These are phyloP conservation scores for Mucor plumbeus DNA, from an alignment of 371 early-diverging fungal genomes.

Conservation along the genomic window DNA sequence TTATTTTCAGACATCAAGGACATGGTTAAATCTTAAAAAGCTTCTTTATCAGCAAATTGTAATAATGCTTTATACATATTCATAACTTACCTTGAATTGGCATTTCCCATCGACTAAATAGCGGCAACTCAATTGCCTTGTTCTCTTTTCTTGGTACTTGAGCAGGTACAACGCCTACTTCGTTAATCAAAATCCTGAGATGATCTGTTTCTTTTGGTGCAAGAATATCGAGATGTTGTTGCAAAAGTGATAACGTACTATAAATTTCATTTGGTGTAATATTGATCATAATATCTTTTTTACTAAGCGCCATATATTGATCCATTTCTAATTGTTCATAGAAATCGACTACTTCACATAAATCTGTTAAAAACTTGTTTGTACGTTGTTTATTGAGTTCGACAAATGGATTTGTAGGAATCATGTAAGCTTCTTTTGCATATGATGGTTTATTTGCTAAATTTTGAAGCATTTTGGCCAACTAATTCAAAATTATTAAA, in stretches of 20 bases:
- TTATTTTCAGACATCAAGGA: constrained; percentile 75
- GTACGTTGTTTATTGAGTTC: constrained; percentile 87
- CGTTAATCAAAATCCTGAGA: constrained; percentile 76
- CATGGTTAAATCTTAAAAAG: constrained; percentile 50
- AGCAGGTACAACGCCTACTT: constrained; percentile 77
- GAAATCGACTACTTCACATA: constrained; percentile 95
- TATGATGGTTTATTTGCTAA: constrained; percentile 93
- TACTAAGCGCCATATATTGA: constrained; percentile 93
- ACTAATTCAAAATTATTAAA: constrained; percentile 28
- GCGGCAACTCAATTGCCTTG: constrained; percentile 79
- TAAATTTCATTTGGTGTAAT: constrained; percentile 94
- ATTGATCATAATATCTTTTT: constrained; percentile 86
- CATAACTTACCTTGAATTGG: constrained; percentile 73
- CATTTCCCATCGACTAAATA: constrained; percentile 93
- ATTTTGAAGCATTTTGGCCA: constrained; percentile 94
- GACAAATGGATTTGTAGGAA: constrained; percentile 86
- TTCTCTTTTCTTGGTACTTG: constrained; percentile 89
- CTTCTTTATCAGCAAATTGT: neutral
- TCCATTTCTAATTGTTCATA: constrained; percentile 96
- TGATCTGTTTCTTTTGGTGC: constrained; percentile 84
- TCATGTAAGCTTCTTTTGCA: constrained; percentile 95
- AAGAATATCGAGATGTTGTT: constrained; percentile 81
- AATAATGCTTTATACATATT: neutral
- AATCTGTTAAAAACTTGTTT: constrained; percentile 84
- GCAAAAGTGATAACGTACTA: constrained; percentile 82